Base-by-base conservation (phyloP, 257 asterid species). In the Scutellaria barbata region DNA sequence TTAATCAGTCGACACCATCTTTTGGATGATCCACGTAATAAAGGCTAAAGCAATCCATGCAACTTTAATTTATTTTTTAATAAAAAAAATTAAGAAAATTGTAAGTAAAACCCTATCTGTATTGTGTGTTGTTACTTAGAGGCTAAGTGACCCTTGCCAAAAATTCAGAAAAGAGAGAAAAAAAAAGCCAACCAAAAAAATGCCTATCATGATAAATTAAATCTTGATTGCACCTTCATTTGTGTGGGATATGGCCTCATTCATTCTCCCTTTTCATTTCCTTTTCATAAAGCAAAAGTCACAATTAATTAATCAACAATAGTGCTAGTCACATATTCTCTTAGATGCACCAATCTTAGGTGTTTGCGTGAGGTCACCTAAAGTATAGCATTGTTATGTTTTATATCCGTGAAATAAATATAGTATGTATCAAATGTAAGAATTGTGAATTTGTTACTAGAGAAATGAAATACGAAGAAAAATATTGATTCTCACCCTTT, bases 141-240 rank as follows among this genome's bases (percentile, higher is more conserved):
- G n/a, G n/a, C n/a, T n/a, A n/a, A n/a, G n/a, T n/a, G n/a, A n/a
- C n/a, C n/a, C n/a, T n/a, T n/a, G n/a, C n/a, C n/a, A n/a, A n/a
- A 77, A 76, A 52, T 47, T 40, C 5, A 25, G 52, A 73, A 65
- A 74, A 76, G 74, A 55, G 74, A 73, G 72, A 33, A 76, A 75
- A 55, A 61, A 68, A 80, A 74, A 33, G 69, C 75, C 83, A 79
- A 77, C 84, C 76, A 76, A 82, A 74, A 69, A 77, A 79, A 63
- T 64, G 67, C 75, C 60, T 52, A 33, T 73, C 50, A 42, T n/a
- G n/a, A n/a, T 64, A 79, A 73, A 63, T 78, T 63, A 78, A 71
- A 65, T 66, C 65, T 46, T 47, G 53, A 68, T 68, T 22, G 39
- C 69, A 76, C 63, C 37, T 54, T 78, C 68, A 78, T 22, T 4